A percentile compares a stretch with the other conserved stretches of the same genome.
Evolutionary conservation across 495 filamentous ascomycete species (phyloP).

Genomic region (Hyphodiscus hymeniophilus): DNA sequence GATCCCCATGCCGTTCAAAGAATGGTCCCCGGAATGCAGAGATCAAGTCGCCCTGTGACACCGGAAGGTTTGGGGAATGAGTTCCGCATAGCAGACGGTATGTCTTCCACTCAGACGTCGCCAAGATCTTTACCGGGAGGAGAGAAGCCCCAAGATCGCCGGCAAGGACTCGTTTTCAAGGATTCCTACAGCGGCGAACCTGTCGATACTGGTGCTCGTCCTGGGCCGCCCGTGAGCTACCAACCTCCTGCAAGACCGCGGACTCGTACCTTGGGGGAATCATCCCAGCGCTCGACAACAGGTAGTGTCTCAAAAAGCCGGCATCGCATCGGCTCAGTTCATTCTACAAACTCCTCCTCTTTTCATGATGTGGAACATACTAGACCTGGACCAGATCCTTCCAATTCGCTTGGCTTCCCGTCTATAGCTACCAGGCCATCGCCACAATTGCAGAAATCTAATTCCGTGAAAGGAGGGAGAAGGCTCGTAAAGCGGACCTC

Average conservation of each 20-base stretch:
- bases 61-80: slow-evolving; percentile 31
- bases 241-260: slow-evolving; percentile 28
- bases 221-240: slow-evolving; percentile 24
- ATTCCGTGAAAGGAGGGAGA: slow-evolving; percentile 31
- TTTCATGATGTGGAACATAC: slow-evolving; percentile 32
- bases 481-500: slow-evolving; percentile 41
- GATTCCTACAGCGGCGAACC: slow-evolving; percentile 28
- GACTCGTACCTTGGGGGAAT: slow-evolving; percentile 44
- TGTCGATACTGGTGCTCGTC: slow-evolving; percentile 10
- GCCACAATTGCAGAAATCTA: slow-evolving; percentile 30
- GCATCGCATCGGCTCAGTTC: slow-evolving; percentile 46
- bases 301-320: slow-evolving; percentile 30
- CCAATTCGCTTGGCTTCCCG: slow-evolving; percentile 30
- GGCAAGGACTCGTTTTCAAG: slow-evolving; percentile 45
- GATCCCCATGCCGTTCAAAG: slow-evolving; percentile 17
- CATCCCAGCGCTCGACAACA: slow-evolving; percentile 28
- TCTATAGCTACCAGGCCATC: slow-evolving; percentile 24
- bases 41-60: slow-evolving; percentile 43
- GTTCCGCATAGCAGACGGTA: background rate
- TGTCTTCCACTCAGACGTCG: slow-evolving; percentile 26
- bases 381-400: slow-evolving; percentile 22
- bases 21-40: slow-evolving; percentile 20
- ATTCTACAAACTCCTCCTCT: slow-evolving; percentile 26
- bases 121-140: slow-evolving; percentile 28
- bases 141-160: slow-evolving; percentile 24